Base-by-base conservation (phyloP, 768 basidiomycete genomes). In the Candolleomyces eurysporus region DNA sequence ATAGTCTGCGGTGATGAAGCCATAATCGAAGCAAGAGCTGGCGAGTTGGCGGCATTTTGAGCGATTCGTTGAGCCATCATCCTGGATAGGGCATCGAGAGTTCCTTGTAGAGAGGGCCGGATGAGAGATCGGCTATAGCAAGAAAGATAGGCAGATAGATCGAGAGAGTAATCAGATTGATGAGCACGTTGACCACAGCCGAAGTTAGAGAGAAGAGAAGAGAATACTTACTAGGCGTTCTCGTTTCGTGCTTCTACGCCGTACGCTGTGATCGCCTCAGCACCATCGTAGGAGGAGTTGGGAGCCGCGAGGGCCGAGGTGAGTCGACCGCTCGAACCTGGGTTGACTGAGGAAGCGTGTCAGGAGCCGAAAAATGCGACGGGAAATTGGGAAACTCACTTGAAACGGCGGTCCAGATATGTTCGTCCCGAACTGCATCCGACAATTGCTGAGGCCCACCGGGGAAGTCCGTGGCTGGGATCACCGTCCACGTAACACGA, bases 381-480 rank as follows among this genome's bases (percentile, higher is more conserved):
- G 60, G 43, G 19, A 30, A 36, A 7, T 42, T 49, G 61, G 49
- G 42, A 53, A 21, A 73, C 81, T 64, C 65, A 86, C 87, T 78
- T 0, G 82, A 72, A 32, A 89, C 71, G 3, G 82, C 84, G 2
- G 72, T 75, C 87, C 87, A 89, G 14, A 74, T 75, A 54, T 73
- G 73, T 59, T 89, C 78, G 45, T 87, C 72, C 30, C 81, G 61
- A 11, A 89, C 72, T 3, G 77, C 78, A 43, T 62, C 32, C n/a
- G 73, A 73, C 14, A 89, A 63, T 22, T 83, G 79, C 14, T 67
- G 53, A 0, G 72, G 66, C 0, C 84, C 83, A 49, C 75, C 75
- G 5, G 79, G 76, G 68, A 86, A 85, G n/a, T 74, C 59, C 7
- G 70, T 67, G 2, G 83, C 68, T 16, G 80, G 66, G 2, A 80